Evolutionary conservation across 2,329 filamentous ascomycete genomes (phyloP), one percentile per base, ranked within the genome.

Genomic region (Curvularia sp.): DNA sequence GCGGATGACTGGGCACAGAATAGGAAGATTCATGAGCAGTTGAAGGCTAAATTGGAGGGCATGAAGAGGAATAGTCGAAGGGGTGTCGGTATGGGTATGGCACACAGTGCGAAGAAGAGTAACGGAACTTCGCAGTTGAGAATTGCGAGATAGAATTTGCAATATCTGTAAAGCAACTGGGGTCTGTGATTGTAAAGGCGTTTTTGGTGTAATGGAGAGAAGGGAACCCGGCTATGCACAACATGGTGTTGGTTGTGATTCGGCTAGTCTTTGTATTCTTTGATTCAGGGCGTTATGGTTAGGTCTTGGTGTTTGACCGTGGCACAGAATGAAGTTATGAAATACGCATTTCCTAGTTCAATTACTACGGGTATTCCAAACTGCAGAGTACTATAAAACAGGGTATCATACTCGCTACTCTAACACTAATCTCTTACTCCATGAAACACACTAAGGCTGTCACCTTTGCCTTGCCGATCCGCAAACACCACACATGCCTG

Each of bases 401-500:
- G 19, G 32, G 32, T 41, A 53, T 27, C 28, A 32, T 47, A 5
- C 18, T 21, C 9, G 28, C 18, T 32, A 32, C 12, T 12, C 9
- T 46, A 21, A 46, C 8, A 8, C 5, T 6, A 47, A 32, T 9
- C 12, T 47, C 30, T 30, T 38, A 23, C 53, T 43, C 42, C 15
- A 30, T 21, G 1, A 18, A 47, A 47, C 43, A 47, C 43, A 32
- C 8, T 13, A 4, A 34, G 43, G 18, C 10, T 5, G 18, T 47
- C 18, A 47, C 27, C 5, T 32, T 1, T 21, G 28, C 39, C 48
- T 64, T 12, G 57, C 45, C 15, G 46, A 45, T 15, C 87, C 88
- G 71, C 90, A 94, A 5, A 91, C 76, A 3, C 90, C 89, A 72
- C 91, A 94, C 0, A 87, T 73, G 6, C 87, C 88, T 62, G 82